Evolutionary conservation across 192 early-diverging fungal genomes (phyloP), one percentile per base, ranked within the genome.

Genomic region (Coemansia aciculifera): DNA sequence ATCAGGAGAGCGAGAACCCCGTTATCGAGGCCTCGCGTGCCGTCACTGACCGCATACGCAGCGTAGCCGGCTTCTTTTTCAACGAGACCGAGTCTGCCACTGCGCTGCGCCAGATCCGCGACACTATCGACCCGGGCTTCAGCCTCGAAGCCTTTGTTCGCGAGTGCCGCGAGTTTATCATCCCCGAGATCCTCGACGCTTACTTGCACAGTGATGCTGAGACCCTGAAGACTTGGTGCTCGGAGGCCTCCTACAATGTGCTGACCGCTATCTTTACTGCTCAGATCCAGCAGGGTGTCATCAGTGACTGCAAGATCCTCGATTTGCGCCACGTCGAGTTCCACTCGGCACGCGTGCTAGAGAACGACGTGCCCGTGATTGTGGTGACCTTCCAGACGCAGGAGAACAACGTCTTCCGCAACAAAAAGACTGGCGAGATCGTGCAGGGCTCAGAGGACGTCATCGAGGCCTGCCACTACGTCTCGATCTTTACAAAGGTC

Each of bases 141-240:
- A 87, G 85, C 69, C 85, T 91, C 60, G 93, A 98, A 40, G 83
- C 75, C 32, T 98, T 98, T 75, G 83, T 98, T 85, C 90, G 88
- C 76, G 96, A 99, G 68, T 90, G 90, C 34, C 91, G 94, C 66
- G 89, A 90, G 72, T 98, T 90, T 64, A 94, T 95, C 62, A 85
- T 99, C 72, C 96, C 98, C 9, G 98, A 99, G 72, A 83, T 99
- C 59, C 87, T 98, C 73, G 98, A 99, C 64, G 96, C 95, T 0
- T 95, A 96, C 49, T 75, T 99, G 61, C 91, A 90, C 66, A 88
- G 90, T 36, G 95, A 98, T 68, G 83, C 85, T 2, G 90, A 86
- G 64, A 90, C 90, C 5, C 85, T 99, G 46, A 87, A 89, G 73
- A 78, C 89, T 56, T 99, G 98, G 96, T 97, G 95, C 85, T 94